phyloP scores from a whole-genome alignment of 1,139 yeast genomes.

The Geotrichum bryndzae region DNA sequence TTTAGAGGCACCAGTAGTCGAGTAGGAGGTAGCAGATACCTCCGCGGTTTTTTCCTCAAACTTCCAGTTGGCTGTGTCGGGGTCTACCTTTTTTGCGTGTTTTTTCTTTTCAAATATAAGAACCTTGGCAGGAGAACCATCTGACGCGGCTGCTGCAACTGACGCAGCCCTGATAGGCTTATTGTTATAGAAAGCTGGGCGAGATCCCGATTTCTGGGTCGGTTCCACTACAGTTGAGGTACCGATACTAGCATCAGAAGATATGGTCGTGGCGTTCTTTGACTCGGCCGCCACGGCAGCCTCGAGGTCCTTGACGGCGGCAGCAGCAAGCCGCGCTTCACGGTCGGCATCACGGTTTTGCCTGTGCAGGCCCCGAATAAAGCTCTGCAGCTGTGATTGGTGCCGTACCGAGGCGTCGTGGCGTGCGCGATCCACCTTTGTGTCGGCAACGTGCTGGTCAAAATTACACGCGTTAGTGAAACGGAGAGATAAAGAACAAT shows the following conservation, averaged over 20 bases:
- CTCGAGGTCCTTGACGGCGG: constrained; percentile 24
- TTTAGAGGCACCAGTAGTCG: background rate
- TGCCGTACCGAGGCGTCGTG: constrained; percentile 41
- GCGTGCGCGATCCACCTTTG: constrained; percentile 35
- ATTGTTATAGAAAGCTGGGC: background rate
- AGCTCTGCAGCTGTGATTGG: constrained; percentile 29
- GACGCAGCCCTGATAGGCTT: background rate
- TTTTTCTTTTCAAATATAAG: constrained; percentile 11
- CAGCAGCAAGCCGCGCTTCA: constrained; percentile 25
- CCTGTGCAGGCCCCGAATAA: constrained; percentile 34
- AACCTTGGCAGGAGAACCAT: background rate
- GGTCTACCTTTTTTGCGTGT: constrained; percentile 5
- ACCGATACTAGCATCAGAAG: background rate
- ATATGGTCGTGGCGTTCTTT: background rate
- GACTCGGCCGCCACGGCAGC: constrained; percentile 18
- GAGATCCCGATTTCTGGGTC: background rate
- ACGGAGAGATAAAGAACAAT: background rate
- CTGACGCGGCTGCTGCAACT: background rate
- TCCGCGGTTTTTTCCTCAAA: background rate
- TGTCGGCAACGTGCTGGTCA: constrained; percentile 41
- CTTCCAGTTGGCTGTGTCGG: constrained; percentile 4
- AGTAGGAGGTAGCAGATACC: background rate
- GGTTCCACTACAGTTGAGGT: background rate
- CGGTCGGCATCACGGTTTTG: constrained; percentile 29
- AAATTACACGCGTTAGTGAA: constrained; percentile 8